Base-by-base conservation (phyloP, 2,329 filamentous ascomycete species). In the Nothomitra cinnamomea region DNA sequence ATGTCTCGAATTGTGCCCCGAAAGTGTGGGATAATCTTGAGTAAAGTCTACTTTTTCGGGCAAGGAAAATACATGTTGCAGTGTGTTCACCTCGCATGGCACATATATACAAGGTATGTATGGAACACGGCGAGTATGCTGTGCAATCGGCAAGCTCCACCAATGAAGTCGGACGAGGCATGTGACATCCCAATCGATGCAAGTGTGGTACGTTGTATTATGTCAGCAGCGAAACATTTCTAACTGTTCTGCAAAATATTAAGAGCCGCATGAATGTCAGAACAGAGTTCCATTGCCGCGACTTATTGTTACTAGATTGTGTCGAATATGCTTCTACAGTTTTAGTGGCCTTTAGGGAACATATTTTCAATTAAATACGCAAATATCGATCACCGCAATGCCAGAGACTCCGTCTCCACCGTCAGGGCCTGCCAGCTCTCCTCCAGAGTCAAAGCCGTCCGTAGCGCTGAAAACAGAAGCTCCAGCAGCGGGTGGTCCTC, bases 401-500 rank as follows among this genome's bases (percentile, higher is more conserved):
- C 10, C 28, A 10, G 28, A 32, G 28, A 32, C 28, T 32, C 28
- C 28, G 10, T 10, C 28, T 32, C 28, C 28, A 32, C 28, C 28
- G 28, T 32, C 28, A 5, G 28, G 28, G 28, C 4, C 28, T 4
- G 28, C 5, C 28, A 32, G 28, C 28, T 10, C 28, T 32, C 28
- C 28, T 32, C 28, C 28, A 5, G 28, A 32, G 28, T 4, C 49
- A 52, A 32, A 58, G 45, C 15, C 28, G 28, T 32, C 28, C 28
- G 47, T 41, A 17, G 52, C 36, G 21, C 52, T 61, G 59, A 57
- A 61, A 56, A 61, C 66, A 55, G 62, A 64, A 40, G 61, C 66
- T 36, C 58, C 65, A 38, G 52, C 66, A 28, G 68, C 67, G 53
- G 45, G 12, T 8, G 59, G 66, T 56, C 61, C 67, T 63, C 65